Evolutionary conservation across 1,139 yeast species (phyloP).

Genomic region (Suhomyces choctaworum): DNA sequence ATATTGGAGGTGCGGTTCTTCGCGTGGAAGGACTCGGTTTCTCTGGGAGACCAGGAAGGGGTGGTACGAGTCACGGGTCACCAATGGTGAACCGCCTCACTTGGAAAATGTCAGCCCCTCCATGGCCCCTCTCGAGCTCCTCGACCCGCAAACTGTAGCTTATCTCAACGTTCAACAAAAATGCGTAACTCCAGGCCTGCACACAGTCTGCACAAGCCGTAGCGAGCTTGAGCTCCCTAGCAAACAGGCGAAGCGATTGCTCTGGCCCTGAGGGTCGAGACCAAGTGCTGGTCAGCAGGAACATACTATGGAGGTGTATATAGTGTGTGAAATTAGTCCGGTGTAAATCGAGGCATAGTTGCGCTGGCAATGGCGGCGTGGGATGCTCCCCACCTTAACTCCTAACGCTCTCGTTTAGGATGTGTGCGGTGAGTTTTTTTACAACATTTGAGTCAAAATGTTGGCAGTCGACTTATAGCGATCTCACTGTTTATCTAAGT

Average conservation of each 20-base stretch:
- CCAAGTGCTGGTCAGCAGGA: too few relatives aligned
- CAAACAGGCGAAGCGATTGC: too few relatives aligned
- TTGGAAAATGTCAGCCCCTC: neutral
- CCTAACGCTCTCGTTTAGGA: slow-evolving; percentile 10
- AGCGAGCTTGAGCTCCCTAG: too few relatives aligned
- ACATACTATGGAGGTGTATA: too few relatives aligned
- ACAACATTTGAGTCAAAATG: slow-evolving; percentile 10
- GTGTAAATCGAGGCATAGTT: too few relatives aligned
- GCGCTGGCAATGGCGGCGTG: neutral
- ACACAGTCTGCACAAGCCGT: slow-evolving; percentile 1
- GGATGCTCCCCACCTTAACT: neutral
- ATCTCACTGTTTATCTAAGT: slow-evolving; percentile 6
- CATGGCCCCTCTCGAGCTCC: slow-evolving; percentile 7
- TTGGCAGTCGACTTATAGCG: slow-evolving; percentile 8
- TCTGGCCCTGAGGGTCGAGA: too few relatives aligned
- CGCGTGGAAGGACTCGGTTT: too few relatives aligned
- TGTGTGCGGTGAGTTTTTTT: slow-evolving; percentile 10
- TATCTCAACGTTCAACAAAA: slow-evolving; percentile 12
- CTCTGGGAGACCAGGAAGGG: too few relatives aligned
- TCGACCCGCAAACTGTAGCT: slow-evolving; percentile 5
- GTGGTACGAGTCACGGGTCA: too few relatives aligned
- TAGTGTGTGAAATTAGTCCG: too few relatives aligned
- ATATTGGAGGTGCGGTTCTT: too few relatives aligned
- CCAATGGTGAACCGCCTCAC: too few relatives aligned
- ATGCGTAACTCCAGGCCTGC: slow-evolving; percentile 1